Conservation (phyloP, 2,329 filamentous ascomycete genomes). For the Talaromyces sp. region DNA sequence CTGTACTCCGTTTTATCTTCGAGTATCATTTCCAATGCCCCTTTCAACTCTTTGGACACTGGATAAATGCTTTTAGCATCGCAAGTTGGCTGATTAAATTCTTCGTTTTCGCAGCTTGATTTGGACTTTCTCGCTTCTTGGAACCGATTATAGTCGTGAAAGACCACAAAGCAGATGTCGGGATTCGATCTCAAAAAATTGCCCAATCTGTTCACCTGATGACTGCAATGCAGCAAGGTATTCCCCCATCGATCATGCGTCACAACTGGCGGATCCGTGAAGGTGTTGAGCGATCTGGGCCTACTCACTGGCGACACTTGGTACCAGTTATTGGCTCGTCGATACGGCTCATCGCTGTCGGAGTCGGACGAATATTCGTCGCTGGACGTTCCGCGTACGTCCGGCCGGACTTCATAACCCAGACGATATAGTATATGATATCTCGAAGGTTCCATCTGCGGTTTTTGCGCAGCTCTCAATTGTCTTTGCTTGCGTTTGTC, state of each 20-base stretch:
- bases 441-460: not conserved
- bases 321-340: not conserved
- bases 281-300: not conserved
- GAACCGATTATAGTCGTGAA: not conserved
- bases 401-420: not conserved
- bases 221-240: not conserved
- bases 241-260: not conserved
- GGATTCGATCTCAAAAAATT: not conserved
- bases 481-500: not conserved
- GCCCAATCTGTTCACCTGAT: not conserved
- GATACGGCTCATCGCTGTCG: not conserved
- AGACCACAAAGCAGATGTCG: not conserved
- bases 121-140: not conserved
- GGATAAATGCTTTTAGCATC: not conserved
- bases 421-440: not conserved
- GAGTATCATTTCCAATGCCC: not conserved
- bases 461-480: not conserved
- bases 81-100: not conserved
- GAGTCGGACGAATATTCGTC: not conserved
- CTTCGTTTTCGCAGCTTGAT: not conserved
- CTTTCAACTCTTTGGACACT: not conserved
- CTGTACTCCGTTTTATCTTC: not conserved
- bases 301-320: no score
- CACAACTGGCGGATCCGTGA: not conserved
- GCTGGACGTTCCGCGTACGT: not conserved